A percentile compares a stretch with the other conserved stretches of the same genome.
Evolutionary conservation across 2,329 filamentous ascomycete species (phyloP).

Genomic region (Cladosporium sphaerospermum): DNA sequence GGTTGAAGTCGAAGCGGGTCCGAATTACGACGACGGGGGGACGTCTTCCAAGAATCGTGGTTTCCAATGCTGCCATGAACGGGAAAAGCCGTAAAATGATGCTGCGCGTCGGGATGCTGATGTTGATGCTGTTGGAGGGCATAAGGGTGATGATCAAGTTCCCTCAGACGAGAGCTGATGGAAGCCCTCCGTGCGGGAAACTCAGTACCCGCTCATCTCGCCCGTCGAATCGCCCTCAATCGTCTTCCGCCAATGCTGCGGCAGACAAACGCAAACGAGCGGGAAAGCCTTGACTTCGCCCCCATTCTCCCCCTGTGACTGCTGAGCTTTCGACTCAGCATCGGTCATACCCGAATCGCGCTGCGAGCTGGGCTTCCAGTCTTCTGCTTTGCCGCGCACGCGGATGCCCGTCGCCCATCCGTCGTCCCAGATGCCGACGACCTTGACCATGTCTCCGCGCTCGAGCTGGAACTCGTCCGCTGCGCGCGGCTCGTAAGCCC

Average conservation of each 20-base stretch:
- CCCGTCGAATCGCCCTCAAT: conserved; percentile 72
- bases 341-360: conserved; percentile 91
- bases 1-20: too few relatives aligned
- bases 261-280: conserved; percentile 89
- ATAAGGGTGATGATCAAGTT: too few relatives aligned
- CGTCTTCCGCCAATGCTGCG: conserved; percentile 93
- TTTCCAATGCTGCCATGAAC: too few relatives aligned
- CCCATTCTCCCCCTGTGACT: conserved; percentile 20
- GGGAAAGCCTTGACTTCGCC: conserved; percentile 98
- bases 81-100: too few relatives aligned
- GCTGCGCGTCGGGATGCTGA: too few relatives aligned
- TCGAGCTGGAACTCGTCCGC: conserved; percentile 90
- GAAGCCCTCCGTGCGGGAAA: too few relatives aligned
- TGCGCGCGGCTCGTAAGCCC: conserved; percentile 94
- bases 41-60: too few relatives aligned
- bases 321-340: conserved; percentile 36
- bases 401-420: conserved; percentile 95
- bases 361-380: conserved; percentile 71
- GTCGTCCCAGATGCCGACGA: conserved; percentile 98
- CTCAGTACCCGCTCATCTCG: conserved; percentile 12
- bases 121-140: too few relatives aligned
- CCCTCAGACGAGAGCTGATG: too few relatives aligned
- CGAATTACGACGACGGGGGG: too few relatives aligned
- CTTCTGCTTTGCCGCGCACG: conserved; percentile 74
- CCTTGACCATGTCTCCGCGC: conserved; percentile 94